A percentile compares a stretch with the other conserved stretches of the same genome.
Conservation (phyloP, 345 rosid genomes). For the Luvunga scandens region DNA sequence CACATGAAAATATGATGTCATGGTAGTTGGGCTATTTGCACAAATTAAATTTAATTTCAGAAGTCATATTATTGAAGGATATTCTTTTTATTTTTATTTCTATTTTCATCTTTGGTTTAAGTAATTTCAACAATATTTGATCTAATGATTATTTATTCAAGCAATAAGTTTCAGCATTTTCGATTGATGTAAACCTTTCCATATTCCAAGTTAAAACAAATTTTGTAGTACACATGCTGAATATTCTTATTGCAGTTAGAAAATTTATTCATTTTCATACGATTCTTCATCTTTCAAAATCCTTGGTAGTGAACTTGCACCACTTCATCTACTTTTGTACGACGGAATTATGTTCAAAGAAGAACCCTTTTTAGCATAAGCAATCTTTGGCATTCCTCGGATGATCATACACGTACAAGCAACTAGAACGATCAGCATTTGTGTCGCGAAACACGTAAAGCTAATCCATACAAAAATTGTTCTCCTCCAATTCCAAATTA, state of each 20-base stretch:
- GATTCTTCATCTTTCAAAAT: background rate
- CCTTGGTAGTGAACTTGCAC: background rate
- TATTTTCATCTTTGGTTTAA: no score
- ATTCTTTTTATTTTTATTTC: no score
- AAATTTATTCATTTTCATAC: background rate
- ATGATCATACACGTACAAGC: background rate
- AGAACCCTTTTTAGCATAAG: background rate
- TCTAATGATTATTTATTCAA: no score
- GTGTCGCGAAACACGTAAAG: background rate
- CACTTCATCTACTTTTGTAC: background rate
- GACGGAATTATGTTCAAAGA: background rate
- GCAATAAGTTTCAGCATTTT: no score
- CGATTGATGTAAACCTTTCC: background rate
- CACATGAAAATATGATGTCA: no score
- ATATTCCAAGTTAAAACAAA: background rate
- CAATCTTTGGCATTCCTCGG: background rate
- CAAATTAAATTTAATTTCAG: no score
- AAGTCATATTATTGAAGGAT: no score
- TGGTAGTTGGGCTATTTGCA: no score
- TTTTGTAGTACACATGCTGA: background rate
- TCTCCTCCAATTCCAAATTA: slow-evolving; percentile 2
- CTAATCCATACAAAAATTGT: slow-evolving; percentile 3
- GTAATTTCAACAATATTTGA: no score
- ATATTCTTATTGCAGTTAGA: background rate
- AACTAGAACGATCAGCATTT: background rate